Evolutionary conservation across 1,284 basidiomycete species (phyloP).

Genomic region (Pascua sp.): DNA sequence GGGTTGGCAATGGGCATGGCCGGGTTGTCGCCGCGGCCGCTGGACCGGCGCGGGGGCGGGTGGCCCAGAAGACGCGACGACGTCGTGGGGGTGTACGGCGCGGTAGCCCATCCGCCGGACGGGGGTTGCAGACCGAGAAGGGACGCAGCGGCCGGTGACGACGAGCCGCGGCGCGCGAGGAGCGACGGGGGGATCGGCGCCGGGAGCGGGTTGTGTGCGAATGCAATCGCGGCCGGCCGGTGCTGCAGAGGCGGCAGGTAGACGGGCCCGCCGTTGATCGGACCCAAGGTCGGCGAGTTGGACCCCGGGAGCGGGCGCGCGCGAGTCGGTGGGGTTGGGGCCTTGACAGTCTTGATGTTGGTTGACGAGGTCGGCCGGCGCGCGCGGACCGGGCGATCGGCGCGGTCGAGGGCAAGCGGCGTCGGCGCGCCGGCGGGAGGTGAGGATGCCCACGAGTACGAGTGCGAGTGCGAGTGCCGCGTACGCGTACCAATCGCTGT

Average conservation of each 20-base stretch:
- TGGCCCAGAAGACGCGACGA: no score
- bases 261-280: neutral
- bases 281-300: constrained; percentile 10
- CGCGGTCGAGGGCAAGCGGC: neutral
- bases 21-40: no score
- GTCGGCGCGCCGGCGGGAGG: neutral
- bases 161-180: constrained; percentile 23
- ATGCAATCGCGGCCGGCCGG: constrained; percentile 17
- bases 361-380: no score
- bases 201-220: constrained; percentile 21
- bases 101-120: neutral
- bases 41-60: no score
- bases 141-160: constrained; percentile 1
- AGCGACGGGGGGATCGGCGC: constrained; percentile 29
- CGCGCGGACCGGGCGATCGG: neutral
- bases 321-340: neutral
- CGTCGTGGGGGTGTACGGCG: no score
- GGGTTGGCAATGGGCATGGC: no score
- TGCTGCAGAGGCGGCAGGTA: constrained; percentile 3
- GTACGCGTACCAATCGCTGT: no score
- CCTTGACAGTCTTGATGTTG: neutral
- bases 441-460: neutral
- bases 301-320: neutral
- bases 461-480: no score
- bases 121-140: neutral